These are phyloP conservation scores for Heliamphora exappendiculata DNA, from an alignment of 148 eudicot genomes.

Conservation along the genomic window DNA sequence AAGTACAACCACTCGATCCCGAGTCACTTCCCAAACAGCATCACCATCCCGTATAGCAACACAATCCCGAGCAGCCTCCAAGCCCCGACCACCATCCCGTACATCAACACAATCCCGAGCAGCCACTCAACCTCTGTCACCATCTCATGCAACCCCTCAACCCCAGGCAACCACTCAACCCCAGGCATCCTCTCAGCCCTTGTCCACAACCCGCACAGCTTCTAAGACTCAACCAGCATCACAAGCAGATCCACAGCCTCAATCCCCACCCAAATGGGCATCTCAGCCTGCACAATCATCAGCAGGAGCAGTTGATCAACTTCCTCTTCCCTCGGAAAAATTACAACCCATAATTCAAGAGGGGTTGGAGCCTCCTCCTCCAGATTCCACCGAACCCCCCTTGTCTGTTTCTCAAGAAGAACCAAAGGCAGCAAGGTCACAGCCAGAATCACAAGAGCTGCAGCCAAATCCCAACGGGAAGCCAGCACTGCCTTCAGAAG, in stretches of 20 bases:
- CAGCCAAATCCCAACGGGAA: background rate
- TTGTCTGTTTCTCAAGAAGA: slow-evolving; percentile 1
- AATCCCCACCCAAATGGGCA: slow-evolving; percentile 17
- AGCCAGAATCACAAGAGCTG: slow-evolving; percentile 2
- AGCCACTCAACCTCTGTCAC: slow-evolving; percentile 10
- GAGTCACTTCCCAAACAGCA: background rate
- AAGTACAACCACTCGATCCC: slow-evolving; percentile 4
- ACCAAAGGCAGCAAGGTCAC: background rate
- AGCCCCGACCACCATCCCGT: background rate
- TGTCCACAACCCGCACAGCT: slow-evolving; percentile 16
- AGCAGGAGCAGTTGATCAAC: background rate
- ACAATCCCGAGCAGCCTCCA: background rate
- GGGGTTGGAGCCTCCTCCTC: background rate
- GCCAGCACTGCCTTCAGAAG: slow-evolving; percentile 8
- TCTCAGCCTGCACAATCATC: slow-evolving; percentile 8
- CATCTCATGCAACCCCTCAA: slow-evolving; percentile 15
- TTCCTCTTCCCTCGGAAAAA: background rate
- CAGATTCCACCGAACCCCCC: slow-evolving; percentile 2
- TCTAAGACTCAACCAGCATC: slow-evolving; percentile 13
- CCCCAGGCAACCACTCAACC: slow-evolving; percentile 11
- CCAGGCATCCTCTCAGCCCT: too few relatives aligned
- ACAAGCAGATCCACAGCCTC: slow-evolving; percentile 8
- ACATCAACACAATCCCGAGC: background rate
- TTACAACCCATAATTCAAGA: background rate
- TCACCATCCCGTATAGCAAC: slow-evolving; percentile 1